Conservation (phyloP, 2,329 filamentous ascomycete genomes). For the Diaporthe vexans region DNA sequence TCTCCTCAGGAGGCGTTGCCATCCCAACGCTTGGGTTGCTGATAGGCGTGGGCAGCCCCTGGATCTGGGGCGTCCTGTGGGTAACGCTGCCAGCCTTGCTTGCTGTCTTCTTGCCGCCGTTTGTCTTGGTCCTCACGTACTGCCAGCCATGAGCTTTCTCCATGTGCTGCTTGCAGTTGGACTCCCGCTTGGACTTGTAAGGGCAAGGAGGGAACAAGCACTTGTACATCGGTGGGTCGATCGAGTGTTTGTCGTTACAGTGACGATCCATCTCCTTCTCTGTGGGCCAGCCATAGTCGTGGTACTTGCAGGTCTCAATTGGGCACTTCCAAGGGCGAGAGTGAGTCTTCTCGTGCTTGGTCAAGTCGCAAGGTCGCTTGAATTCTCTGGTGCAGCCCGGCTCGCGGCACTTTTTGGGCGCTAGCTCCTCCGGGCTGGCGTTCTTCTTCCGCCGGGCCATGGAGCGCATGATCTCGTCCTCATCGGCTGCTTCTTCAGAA, state of each 20-base stretch:
- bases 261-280: constrained; percentile 98
- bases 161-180: constrained; percentile 99
- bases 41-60: constrained; percentile 74
- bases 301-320: constrained; percentile 87
- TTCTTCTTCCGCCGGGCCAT: constrained; percentile 98
- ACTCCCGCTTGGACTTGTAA: constrained; percentile 95
- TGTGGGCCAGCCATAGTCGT: constrained; percentile 91
- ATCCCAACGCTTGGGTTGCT: constrained; percentile 67
- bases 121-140: constrained; percentile 94
- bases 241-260: constrained; percentile 94
- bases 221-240: constrained; percentile 83
- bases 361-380: constrained; percentile 96
- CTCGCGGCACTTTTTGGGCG: constrained; percentile 82
- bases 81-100: constrained; percentile 62
- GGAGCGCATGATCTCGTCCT: constrained; percentile 87
- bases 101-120: constrained; percentile 68
- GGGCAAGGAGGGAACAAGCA: constrained; percentile 88
- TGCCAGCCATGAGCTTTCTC: constrained; percentile 94
- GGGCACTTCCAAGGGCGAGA: constrained; percentile 96
- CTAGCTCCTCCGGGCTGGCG: constrained; percentile 85
- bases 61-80: constrained; percentile 71
- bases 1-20: constrained; percentile 71
- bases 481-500: constrained; percentile 79
- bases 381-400: constrained; percentile 89
- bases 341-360: constrained; percentile 98